Percentiles rank a stretch among this genome's conserved stretches.
Conservation (phyloP, 2,329 filamentous ascomycete genomes). For the Salinomyces thailandicus region DNA sequence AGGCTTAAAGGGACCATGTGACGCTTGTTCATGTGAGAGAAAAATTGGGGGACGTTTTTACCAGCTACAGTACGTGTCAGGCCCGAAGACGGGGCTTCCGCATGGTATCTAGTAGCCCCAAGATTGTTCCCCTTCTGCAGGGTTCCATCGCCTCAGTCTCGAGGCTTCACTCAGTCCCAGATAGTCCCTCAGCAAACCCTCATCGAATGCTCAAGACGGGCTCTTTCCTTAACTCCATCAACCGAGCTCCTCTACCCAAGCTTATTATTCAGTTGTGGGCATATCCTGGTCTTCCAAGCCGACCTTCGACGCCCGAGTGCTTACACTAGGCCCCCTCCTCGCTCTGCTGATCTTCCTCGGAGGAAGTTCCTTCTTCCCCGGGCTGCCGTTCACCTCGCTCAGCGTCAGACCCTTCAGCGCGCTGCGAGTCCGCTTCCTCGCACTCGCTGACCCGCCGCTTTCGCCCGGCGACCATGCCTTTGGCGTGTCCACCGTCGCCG, state of each 20-base stretch:
- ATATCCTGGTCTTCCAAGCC: no score
- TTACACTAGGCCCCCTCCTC: slow-evolving; percentile 1
- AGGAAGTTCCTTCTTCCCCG: slow-evolving; percentile 17
- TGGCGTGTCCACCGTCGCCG: slow-evolving; percentile 1
- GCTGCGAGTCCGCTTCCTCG: slow-evolving; percentile 20
- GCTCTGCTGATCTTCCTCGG: slow-evolving; percentile 16
- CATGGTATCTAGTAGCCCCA: no score
- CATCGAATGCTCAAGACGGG: no score
- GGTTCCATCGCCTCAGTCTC: no score
- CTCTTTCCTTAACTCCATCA: no score
- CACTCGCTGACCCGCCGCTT: slow-evolving; percentile 2
- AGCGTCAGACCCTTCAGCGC: slow-evolving; percentile 14
- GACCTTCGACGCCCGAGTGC: no score
- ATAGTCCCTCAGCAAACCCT: no score
- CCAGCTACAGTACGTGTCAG: not conserved
- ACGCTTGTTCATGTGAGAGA: not conserved
- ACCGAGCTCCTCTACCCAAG: no score
- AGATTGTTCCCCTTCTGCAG: no score
- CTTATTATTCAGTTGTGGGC: no score
- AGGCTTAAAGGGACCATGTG: not conserved
- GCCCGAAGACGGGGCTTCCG: no score
- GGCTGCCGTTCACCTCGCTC: slow-evolving; percentile 16
- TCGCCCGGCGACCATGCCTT: slow-evolving; percentile 10
- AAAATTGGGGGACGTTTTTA: not conserved
- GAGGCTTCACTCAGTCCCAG: no score